phyloP scores from a whole-genome alignment of 192 early-diverging fungal genomes.

The Paraglomus brasilianum region DNA sequence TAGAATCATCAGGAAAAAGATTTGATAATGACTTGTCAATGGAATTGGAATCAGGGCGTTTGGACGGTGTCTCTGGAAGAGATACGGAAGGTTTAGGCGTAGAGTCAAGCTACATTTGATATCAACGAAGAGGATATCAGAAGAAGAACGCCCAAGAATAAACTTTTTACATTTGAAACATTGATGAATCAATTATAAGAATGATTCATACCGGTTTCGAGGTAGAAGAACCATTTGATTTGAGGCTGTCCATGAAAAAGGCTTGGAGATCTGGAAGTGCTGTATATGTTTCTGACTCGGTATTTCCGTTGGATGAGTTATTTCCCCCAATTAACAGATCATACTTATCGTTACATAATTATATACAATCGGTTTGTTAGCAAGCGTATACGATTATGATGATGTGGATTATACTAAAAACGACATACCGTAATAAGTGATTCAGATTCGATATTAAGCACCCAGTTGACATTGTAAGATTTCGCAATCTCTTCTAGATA shows the following conservation, averaged over 20 bases:
- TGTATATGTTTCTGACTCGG: background rate
- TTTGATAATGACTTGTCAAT: slow-evolving; percentile 30
- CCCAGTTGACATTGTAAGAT: slow-evolving; percentile 74
- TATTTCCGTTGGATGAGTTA: no score
- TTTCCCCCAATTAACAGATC: no score
- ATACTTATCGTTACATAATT: no score
- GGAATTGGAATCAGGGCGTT: slow-evolving; percentile 27
- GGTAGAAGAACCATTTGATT: no score
- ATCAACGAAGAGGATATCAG: no score
- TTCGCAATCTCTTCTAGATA: slow-evolving; percentile 91
- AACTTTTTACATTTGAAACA: no score
- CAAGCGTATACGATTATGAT: no score
- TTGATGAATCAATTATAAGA: no score
- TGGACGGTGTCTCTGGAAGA: slow-evolving; percentile 23
- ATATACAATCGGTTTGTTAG: no score
- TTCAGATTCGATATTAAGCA: slow-evolving; percentile 47
- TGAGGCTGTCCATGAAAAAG: slow-evolving; percentile 1
- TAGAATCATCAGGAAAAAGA: slow-evolving; percentile 9
- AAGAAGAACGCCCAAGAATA: no score
- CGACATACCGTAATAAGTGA: slow-evolving; percentile 40
- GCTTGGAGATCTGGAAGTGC: slow-evolving; percentile 13
- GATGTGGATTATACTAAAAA: no score
- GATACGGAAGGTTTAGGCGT: background rate
- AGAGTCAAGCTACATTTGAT: background rate
- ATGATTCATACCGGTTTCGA: no score